Evolutionary conservation across 2,329 filamentous ascomycete species (phyloP).

Genomic region (Exophiala mesophila): DNA sequence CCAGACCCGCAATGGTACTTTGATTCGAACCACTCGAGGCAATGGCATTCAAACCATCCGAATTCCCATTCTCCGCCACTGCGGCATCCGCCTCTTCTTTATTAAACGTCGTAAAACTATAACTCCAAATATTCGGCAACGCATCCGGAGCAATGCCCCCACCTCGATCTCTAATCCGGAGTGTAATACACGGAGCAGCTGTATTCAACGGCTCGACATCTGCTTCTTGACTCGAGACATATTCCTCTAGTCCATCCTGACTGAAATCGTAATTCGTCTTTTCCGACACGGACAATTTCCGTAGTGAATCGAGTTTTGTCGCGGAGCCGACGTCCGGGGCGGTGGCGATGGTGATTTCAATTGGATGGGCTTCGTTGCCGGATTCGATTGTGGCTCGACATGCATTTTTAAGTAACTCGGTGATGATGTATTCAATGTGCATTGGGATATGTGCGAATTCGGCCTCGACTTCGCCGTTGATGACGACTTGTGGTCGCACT

Average conservation of each 20-base stretch:
- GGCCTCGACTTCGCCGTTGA: slow-evolving; percentile 82
- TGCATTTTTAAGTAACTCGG: slow-evolving; percentile 92
- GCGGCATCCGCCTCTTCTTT: slow-evolving; percentile 53
- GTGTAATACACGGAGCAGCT: slow-evolving; percentile 79
- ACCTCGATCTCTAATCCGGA: slow-evolving; percentile 91
- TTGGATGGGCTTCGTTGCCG: slow-evolving; percentile 69
- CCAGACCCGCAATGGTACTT: slow-evolving; percentile 84
- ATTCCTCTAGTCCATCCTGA: slow-evolving; percentile 25
- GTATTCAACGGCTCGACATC: slow-evolving; percentile 23
- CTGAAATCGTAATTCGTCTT: slow-evolving; percentile 24
- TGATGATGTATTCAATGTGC: slow-evolving; percentile 95
- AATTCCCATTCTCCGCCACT: slow-evolving; percentile 41
- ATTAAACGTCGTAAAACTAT: slow-evolving; percentile 92
- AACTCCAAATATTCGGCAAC: slow-evolving; percentile 86
- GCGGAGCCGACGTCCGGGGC: slow-evolving; percentile 47
- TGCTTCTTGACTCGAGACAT: slow-evolving; percentile 22
- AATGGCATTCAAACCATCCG: slow-evolving; percentile 68
- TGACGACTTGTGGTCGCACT: slow-evolving; percentile 69
- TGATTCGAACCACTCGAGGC: slow-evolving; percentile 65
- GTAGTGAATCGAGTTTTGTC: slow-evolving; percentile 26
- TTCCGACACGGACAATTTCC: slow-evolving; percentile 21
- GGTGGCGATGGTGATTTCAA: slow-evolving; percentile 87
- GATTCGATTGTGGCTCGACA: slow-evolving; percentile 90
- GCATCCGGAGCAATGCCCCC: slow-evolving; percentile 85
- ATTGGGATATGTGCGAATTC: slow-evolving; percentile 91